Evolutionary conservation across 352 stramenopile genomes (phyloP), one percentile per base, ranked within the genome.

Genomic region (Albugo laibachii): DNA sequence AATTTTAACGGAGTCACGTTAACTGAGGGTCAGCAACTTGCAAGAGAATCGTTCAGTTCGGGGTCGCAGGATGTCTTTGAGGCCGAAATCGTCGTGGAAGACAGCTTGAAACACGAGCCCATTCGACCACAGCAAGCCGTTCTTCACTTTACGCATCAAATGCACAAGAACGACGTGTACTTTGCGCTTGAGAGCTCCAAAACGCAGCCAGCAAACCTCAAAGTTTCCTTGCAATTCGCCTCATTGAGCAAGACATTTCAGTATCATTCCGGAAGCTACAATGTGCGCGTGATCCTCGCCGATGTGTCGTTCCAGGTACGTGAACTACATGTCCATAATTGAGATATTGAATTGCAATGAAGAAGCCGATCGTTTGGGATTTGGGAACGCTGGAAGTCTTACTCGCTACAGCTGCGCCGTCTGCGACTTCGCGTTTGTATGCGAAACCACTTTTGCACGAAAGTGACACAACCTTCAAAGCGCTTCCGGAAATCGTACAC

Each of bases 401-500:
- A 49, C 65, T 94, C 36, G 69, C 50, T 13, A 66, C 71, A 2
- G 67, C 59, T 36, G 72, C 73, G 21, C 72, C 76, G 19, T 53
- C 63, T 41, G 62, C 61, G 19, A 62, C 70, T 5, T 85, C 73
- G n/a, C 75, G 78, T 36, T 63, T 94, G 13, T 94, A 94, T 61
- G 68, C 78, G 34, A 91, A 88, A 57, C 60, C 72, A 36, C 62
- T 94, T 45, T 62, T 91, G 19, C 56, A 94, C 50, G 77, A 92
- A 45, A 92, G 77, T 18, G 81, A 94, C 56, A 85, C 78, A 48
- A 86, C 81, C 45, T 65, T 94, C 4, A 68, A 69, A 53, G 72
- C 78, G 19, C 62, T 94, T 45, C 80, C 78, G 0, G 79, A 92
- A 55, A 94, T 92, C 51, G 57, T 70, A 53, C 81, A 94, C 65